Evolutionary conservation across 1,139 yeast genomes (phyloP).

Genomic region (Taiozyma onychis): DNA sequence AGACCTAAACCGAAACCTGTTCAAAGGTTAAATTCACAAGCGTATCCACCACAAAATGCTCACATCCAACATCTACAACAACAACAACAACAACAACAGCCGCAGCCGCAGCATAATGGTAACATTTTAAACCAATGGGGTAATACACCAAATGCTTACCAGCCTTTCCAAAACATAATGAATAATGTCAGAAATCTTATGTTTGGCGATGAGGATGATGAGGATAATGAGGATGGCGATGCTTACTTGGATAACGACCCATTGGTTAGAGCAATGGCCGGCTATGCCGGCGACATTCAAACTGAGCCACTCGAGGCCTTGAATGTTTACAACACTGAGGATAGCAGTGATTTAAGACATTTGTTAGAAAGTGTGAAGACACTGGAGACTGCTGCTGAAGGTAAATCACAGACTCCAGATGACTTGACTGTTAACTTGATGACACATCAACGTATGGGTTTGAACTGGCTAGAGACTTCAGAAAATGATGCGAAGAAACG

Average conservation of each 20-base stretch:
- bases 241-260: neutral
- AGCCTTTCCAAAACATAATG: neutral
- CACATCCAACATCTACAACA: neutral
- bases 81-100: neutral
- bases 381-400: slow-evolving; percentile 46
- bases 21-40: neutral
- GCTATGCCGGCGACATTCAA: neutral
- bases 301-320: neutral
- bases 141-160: neutral
- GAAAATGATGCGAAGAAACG: slow-evolving; percentile 42
- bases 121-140: neutral
- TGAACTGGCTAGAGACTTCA: slow-evolving; percentile 74
- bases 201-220: neutral
- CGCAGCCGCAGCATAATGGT: neutral
- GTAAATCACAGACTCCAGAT: slow-evolving; percentile 62
- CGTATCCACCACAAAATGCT: neutral
- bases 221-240: neutral
- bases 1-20: slow-evolving; percentile 1
- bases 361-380: slow-evolving; percentile 64
- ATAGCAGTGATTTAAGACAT: slow-evolving; percentile 33
- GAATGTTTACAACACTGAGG: slow-evolving; percentile 21
- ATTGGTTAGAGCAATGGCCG: neutral
- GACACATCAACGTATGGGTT: slow-evolving; percentile 83
- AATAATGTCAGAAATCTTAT: neutral
- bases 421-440: slow-evolving; percentile 59